Evolutionary conservation across 345 rosid species (phyloP).

Genomic region (Lepidium didymum): DNA sequence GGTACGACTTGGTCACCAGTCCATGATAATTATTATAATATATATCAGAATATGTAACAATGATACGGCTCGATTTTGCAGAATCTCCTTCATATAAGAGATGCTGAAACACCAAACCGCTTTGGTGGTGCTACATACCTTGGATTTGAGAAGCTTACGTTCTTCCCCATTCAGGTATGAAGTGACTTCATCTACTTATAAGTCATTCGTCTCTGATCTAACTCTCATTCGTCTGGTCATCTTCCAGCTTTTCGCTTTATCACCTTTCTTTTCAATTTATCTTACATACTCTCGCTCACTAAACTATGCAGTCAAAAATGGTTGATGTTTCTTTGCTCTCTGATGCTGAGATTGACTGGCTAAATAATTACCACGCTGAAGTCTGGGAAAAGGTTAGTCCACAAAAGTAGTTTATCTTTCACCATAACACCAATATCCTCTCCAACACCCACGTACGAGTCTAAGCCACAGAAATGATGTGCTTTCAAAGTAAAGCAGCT

Average conservation of each 20-base stretch:
- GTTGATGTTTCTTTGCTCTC: slow-evolving; percentile 60
- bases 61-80: slow-evolving; percentile 20
- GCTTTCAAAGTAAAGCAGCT: neutral
- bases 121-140: slow-evolving; percentile 77
- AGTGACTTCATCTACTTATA: neutral
- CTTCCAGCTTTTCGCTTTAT: neutral
- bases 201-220: neutral
- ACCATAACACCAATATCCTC: neutral
- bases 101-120: slow-evolving; percentile 63
- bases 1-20: slow-evolving; percentile 38
- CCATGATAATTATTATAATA: neutral
- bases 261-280: neutral
- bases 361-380: slow-evolving; percentile 68
- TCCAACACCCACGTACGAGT: neutral
- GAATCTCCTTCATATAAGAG: slow-evolving; percentile 78
- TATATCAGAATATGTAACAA: neutral
- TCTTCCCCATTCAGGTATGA: slow-evolving; percentile 81
- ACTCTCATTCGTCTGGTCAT: neutral
- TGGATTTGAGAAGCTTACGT: slow-evolving; percentile 85
- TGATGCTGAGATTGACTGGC: slow-evolving; percentile 62
- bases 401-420: neutral
- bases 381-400: slow-evolving; percentile 86
- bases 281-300: slow-evolving; percentile 1
- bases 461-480: neutral
- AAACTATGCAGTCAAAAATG: slow-evolving; percentile 55